These are phyloP conservation scores for Daldinia concentrica DNA, from an alignment of 495 filamentous ascomycete species.

Conservation along the genomic window DNA sequence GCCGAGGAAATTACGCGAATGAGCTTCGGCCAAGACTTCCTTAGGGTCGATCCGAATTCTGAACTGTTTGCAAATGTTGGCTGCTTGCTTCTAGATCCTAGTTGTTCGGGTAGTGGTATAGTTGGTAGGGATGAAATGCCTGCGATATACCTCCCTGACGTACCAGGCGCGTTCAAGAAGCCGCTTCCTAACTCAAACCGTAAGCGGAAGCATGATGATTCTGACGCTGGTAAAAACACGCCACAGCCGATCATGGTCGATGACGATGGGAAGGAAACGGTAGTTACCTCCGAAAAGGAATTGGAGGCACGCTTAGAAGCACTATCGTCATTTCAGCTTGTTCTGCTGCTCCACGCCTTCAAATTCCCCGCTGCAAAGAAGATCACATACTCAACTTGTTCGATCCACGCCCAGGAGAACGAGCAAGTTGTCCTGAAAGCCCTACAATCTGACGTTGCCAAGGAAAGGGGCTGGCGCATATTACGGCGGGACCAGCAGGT, in stretches of 20 bases:
- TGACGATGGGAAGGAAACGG: constrained; percentile 58
- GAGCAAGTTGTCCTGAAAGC: constrained; percentile 81
- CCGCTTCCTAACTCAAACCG: constrained; percentile 39
- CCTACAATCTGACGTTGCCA: constrained; percentile 70
- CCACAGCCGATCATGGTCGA: constrained; percentile 54
- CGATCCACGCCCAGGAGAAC: constrained; percentile 85
- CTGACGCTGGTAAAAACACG: constrained; percentile 41
- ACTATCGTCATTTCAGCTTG: constrained; percentile 78
- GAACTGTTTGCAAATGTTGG: constrained; percentile 67
- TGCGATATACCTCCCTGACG: constrained; percentile 62
- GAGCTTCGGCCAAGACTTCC: constrained; percentile 78
- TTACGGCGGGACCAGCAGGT: constrained; percentile 75
- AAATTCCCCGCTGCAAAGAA: constrained; percentile 77
- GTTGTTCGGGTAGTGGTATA: constrained; percentile 94
- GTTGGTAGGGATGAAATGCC: constrained; percentile 83
- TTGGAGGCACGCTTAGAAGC: constrained; percentile 69
- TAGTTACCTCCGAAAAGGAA: constrained; percentile 53
- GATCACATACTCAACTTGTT: constrained; percentile 94
- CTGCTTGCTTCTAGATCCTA: constrained; percentile 86
- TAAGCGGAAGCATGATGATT: constrained; percentile 52
- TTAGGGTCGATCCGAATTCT: constrained; percentile 70
- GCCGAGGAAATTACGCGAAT: constrained; percentile 71
- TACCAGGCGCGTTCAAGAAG: constrained; percentile 50
- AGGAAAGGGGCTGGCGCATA: constrained; percentile 77
- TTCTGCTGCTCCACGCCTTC: constrained; percentile 83